Evolutionary conservation across 306 rosid genomes (phyloP), one percentile per base, ranked within the genome.

Genomic region (Glycine tomentella): DNA sequence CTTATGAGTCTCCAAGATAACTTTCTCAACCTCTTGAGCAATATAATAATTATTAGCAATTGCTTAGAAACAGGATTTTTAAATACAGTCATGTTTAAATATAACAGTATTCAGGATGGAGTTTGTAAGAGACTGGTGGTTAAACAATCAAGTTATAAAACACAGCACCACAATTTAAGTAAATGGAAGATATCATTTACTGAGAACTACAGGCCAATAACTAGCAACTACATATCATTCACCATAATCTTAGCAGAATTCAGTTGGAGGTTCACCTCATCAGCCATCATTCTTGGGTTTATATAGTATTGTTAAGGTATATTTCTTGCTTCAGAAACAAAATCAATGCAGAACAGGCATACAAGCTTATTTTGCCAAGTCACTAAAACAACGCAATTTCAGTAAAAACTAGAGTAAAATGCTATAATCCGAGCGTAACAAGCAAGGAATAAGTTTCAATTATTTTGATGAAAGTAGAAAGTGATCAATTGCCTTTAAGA

Each of bases 391-490:
- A 77, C 51, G 14, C 74, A 51, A 65, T 15, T 77, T 48, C 33
- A 31, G 44, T 61, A 14, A 46, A 75, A n/a, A 48, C 72, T 14
- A 31, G 42, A 25, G 59, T 9, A 57, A 46, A 33, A 50, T 77
- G 53, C 25, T 38, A 8, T 36, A 65, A 62, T 65, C 36, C 7
- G 5, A 51, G 11, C 10, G 17, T 38, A 65, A 17, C 6, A 11
- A 48, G 40, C 6, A 6, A 42, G 14, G 9, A 8, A 45, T 56
- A 69, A 68, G 13, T 45, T 57, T 12, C 45, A 68, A 20, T 13
- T 16, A 48, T 71, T 70, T 61, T 80, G 17, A 17, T 6, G 16
- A 55, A 44, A 58, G 34, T 45, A 70, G 44, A 70, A 71, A 71
- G 34, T 0, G 0, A 7, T 7, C 5, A 8, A 49, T 49, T 72